Base-by-base conservation (phyloP, 2,329 filamentous ascomycete genomes). In the Fusarium odoratissimum region DNA sequence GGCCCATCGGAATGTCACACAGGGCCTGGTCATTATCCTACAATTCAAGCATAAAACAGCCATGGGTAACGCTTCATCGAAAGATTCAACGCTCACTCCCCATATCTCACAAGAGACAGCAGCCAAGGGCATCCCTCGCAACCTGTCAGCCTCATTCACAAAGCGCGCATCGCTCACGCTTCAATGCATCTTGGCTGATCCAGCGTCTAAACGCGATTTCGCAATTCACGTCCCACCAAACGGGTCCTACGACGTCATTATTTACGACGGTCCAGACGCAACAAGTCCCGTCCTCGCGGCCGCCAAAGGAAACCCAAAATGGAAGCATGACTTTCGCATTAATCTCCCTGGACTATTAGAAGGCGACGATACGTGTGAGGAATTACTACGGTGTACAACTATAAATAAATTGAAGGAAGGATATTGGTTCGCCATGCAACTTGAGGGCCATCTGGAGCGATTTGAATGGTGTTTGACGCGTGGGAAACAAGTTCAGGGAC, bases 361-460 rank as follows among this genome's bases (percentile, higher is more conserved):
- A 8, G 17, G 21, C 7, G 13, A n/a, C 17, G 25, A 25, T 8
- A 17, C 25, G 11, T 12, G 45, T 2, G 17, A 59, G 11, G n/a
- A 59, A 16, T 33, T 40, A 35, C 33, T 62, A 28, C 19, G n/a
- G 7, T 33, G 3, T 16, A 11, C 21, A 3, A 35, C 16, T 16
- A 2, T 11, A 1, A 60, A 25, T 14, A 4, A 46, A 28, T 11
- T 28, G 5, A 55, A 11, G 16, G 12, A 45, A 52, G 5, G 5
- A 2, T 21, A 13, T 8, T 46, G 30, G 7, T 37, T 25, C 16
- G 33, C 44, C 8, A 13, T 31, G 8, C n/a, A 14, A 5, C 13
- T n/a, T 28, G 4, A 6, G 0, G 9, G 38, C 3, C 7, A 6
- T 10, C 16, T 28, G 21, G 6, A 49, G 16, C 10, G 5, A 7